Conservation (phyloP, 129 eudicot species). For the Helianthus annuus region DNA sequence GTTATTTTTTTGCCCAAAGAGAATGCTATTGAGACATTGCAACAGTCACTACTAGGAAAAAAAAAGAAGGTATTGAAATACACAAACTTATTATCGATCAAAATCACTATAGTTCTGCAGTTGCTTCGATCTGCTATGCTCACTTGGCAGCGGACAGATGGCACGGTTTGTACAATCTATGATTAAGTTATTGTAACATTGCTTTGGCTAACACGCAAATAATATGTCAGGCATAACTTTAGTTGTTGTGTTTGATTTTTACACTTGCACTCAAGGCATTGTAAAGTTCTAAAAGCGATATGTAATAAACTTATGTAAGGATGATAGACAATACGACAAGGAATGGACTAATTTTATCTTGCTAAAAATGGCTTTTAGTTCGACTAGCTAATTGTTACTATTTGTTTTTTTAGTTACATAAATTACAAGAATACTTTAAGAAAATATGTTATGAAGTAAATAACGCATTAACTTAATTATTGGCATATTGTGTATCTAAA, state of each 20-base stretch:
- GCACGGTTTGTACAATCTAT: background rate
- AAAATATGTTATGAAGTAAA: constrained; percentile 8
- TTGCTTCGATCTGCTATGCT: too few relatives aligned
- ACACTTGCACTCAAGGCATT: background rate
- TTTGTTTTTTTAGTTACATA: constrained; percentile 2
- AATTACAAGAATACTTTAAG: background rate
- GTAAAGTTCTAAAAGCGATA: background rate
- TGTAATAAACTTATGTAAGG: too few relatives aligned
- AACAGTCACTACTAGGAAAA: too few relatives aligned
- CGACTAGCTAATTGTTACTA: background rate
- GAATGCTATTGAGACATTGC: too few relatives aligned
- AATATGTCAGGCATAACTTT: background rate
- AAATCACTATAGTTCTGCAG: too few relatives aligned
- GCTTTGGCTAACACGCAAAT: background rate
- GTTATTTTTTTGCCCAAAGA: too few relatives aligned
- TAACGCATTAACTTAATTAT: background rate
- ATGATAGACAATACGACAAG: too few relatives aligned
- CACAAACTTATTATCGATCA: too few relatives aligned
- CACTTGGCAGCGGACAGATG: too few relatives aligned
- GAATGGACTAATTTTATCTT: too few relatives aligned
- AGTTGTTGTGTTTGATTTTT: background rate
- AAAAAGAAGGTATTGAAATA: too few relatives aligned
- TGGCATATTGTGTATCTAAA: constrained; percentile 8
- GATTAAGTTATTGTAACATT: too few relatives aligned
- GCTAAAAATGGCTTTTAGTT: constrained; percentile 3